Conservation (phyloP, 352 stramenopile species). For the Phytophthora meadii region DNA sequence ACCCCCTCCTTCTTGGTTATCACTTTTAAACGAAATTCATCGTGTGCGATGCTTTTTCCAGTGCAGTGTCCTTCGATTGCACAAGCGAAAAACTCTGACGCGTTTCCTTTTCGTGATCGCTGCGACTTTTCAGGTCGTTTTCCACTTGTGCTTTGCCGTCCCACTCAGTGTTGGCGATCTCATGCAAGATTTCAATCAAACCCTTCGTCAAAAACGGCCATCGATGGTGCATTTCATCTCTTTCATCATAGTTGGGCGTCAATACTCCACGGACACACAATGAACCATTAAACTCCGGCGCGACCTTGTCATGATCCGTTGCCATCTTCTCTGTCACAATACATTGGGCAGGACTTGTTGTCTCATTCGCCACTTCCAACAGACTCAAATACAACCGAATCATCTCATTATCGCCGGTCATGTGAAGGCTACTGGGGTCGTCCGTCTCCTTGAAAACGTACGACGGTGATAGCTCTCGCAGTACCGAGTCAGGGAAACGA, state of each 20-base stretch:
- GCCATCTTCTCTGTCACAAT: not conserved
- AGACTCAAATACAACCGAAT: constrained; percentile 6
- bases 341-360: not conserved
- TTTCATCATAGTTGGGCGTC: not conserved
- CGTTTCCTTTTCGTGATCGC: no score
- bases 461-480: not conserved
- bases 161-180: not conserved
- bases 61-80: no score
- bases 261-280: constrained; percentile 7
- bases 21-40: no score
- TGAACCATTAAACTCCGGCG: not conserved
- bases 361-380: not conserved
- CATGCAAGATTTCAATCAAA: not conserved
- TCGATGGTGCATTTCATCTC: not conserved
- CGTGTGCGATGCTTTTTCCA: no score
- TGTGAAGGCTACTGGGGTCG: not conserved
- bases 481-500: no score
- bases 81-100: no score
- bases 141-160: not conserved
- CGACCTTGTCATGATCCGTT: not conserved
- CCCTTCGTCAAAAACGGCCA: not conserved
- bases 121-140: not conserved
- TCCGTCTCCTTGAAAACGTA: not conserved
- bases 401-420: not conserved
- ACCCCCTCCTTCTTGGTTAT: no score